Evolutionary conservation across 2,329 filamentous ascomycete genomes (phyloP).

Genomic region (Metarhizium robertsii): DNA sequence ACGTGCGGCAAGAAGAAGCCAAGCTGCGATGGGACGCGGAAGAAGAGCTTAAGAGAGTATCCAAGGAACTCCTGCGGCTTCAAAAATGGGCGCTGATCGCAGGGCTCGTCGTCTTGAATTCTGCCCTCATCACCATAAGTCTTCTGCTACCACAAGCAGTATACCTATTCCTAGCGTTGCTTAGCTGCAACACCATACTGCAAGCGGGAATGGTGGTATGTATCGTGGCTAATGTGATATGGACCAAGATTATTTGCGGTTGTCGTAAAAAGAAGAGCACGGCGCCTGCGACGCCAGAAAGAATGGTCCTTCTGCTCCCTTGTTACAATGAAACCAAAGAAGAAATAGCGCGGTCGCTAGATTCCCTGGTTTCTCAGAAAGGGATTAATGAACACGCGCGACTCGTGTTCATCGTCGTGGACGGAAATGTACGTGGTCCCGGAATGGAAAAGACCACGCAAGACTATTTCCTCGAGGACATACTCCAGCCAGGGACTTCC

Average conservation of each 20-base stretch:
- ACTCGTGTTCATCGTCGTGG: slow-evolving; percentile 37
- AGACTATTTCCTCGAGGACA: slow-evolving; percentile 36
- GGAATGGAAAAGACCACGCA: slow-evolving; percentile 39
- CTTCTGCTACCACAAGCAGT: slow-evolving; percentile 29
- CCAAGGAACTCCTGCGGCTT: slow-evolving; percentile 24
- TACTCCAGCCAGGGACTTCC: slow-evolving; percentile 26
- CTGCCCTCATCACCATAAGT: slow-evolving; percentile 25
- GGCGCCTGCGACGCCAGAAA: slow-evolving; percentile 29
- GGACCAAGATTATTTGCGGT: slow-evolving; percentile 21
- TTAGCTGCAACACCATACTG: slow-evolving; percentile 35
- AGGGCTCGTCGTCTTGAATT: slow-evolving; percentile 25
- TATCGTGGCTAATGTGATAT: slow-evolving; percentile 22
- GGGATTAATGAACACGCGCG: slow-evolving; percentile 31
- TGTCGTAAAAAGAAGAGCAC: slow-evolving; percentile 21
- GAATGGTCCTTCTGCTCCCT: slow-evolving; percentile 35
- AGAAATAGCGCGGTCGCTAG: slow-evolving; percentile 33
- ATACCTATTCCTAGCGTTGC: slow-evolving; percentile 33
- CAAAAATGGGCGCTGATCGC: slow-evolving; percentile 30
- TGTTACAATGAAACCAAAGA: slow-evolving; percentile 40
- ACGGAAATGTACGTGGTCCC: slow-evolving; percentile 35
- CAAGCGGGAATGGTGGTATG: slow-evolving; percentile 32
- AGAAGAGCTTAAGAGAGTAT: slow-evolving; percentile 28
- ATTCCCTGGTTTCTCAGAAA: slow-evolving; percentile 35
- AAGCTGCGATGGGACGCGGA: slow-evolving; percentile 30
- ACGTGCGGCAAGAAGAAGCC: slow-evolving; percentile 27